Evolutionary conservation across 441 rosid genomes (phyloP), one percentile per base, ranked within the genome.

Genomic region (Manihot esculenta): DNA sequence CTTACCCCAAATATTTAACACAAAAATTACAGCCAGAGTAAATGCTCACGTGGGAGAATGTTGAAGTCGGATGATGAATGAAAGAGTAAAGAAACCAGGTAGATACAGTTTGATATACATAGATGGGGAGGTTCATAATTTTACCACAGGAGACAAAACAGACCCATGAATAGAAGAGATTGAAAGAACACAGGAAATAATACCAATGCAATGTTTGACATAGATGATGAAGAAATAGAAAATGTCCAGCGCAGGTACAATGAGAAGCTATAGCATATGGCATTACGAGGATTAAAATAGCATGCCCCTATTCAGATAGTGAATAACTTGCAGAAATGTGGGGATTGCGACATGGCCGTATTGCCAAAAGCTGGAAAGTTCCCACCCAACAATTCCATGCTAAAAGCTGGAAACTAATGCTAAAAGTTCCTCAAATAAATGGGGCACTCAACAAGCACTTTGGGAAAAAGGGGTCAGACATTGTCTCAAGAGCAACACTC

Each of bases 291-390:
- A 81, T 64, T 57, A 61, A 72, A 54, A 75, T 61, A n/a, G 51
- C 64, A 70, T 7, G 67, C 71, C 58, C 68, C 67, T 15, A 85
- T 86, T 47, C 83, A 81, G 65, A 86, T 84, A 71, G 78, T 80
- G 80, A 89, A 89, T 85, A 88, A 88, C 82, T 84, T 86, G 64
- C 79, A 89, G 35, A 83, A 84, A 5, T 86, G 91, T 45, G 82
- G 84, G 18, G 91, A 88, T 72, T 89, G 91, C 78, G 93, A 89
- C 73, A 82, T 82, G 67, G 87, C 88, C 73, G 86, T 85, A 84
- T 82, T 0, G 77, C 95, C 5, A 73, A 74, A 70, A 77, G 83
- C 64, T 82, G 83, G 51, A 69, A 73, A 2, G n/a, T 30, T 4
- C 33, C 33, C 33, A 30, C 33, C 33, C 1, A 3, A 6, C 3